Evolutionary conservation across 148 eudicot species (phyloP).

Genomic region (Arbutus unedo): DNA sequence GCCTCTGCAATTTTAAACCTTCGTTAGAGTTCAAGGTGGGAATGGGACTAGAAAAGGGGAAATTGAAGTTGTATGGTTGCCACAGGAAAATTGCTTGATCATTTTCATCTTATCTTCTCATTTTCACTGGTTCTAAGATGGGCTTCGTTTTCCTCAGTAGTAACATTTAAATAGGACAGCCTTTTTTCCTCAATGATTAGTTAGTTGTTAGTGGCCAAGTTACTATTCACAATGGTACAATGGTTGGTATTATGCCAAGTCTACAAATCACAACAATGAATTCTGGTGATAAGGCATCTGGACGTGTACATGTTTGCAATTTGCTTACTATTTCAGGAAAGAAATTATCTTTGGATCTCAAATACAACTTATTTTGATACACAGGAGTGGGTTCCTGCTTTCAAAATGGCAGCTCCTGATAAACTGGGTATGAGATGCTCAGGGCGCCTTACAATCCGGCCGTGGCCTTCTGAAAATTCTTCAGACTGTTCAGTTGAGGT

Average conservation of each 20-base stretch:
- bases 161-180: not conserved
- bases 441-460: constrained; percentile 38
- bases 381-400: constrained; percentile 42
- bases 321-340: not conserved
- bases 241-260: not conserved
- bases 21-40: not conserved
- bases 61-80: not conserved
- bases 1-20: not conserved
- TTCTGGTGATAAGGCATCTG: too few species aligned
- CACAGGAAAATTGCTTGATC: not conserved
- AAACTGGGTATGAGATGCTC: constrained; percentile 32
- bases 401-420: constrained; percentile 36
- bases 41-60: not conserved
- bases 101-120: not conserved
- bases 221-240: not conserved
- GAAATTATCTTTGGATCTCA: not conserved
- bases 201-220: not conserved
- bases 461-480: constrained; percentile 30
- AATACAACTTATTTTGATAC: not conserved
- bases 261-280: not conserved
- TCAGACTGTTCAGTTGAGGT: constrained; percentile 20
- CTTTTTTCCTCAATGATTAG: not conserved
- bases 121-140: not conserved
- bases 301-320: not conserved
- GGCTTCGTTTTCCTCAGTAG: not conserved